phyloP scores from a whole-genome alignment of 192 early-diverging fungal species.

The Kappamyces sp. region DNA sequence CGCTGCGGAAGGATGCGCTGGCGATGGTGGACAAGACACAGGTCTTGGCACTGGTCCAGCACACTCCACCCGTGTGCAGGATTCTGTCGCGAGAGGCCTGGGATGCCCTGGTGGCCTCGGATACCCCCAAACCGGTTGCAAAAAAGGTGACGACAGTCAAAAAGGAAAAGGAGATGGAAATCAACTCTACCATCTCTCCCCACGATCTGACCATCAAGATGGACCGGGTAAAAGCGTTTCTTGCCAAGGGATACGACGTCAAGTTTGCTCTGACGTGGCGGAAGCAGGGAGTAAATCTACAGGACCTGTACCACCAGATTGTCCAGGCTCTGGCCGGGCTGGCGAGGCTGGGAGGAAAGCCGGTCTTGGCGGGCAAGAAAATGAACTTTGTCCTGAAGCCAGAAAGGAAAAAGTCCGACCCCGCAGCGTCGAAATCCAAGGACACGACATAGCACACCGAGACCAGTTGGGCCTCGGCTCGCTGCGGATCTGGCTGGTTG shows the following conservation, averaged over 20 bases:
- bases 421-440: too few species aligned
- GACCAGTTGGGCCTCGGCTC: too few species aligned
- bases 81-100: neutral
- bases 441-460: too few species aligned
- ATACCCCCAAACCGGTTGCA: neutral
- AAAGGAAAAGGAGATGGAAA: constrained; percentile 11
- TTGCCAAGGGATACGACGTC: neutral
- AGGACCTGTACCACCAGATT: neutral
- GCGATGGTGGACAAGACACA: neutral
- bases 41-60: neutral
- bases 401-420: neutral
- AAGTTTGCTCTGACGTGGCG: neutral
- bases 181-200: neutral
- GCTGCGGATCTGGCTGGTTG: too few species aligned
- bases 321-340: neutral
- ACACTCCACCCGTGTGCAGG: neutral
- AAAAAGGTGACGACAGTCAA: constrained; percentile 1
- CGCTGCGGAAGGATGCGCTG: neutral
- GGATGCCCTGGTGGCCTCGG: too few species aligned
- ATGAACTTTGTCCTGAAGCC: neutral
- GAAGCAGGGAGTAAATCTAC: neutral
- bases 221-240: neutral
- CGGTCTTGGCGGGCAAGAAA: neutral
- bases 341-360: neutral
- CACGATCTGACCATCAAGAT: constrained; percentile 2